Evolutionary conservation across 208 protist species (phyloP).

Genomic region (Lotmaria passim): DNA sequence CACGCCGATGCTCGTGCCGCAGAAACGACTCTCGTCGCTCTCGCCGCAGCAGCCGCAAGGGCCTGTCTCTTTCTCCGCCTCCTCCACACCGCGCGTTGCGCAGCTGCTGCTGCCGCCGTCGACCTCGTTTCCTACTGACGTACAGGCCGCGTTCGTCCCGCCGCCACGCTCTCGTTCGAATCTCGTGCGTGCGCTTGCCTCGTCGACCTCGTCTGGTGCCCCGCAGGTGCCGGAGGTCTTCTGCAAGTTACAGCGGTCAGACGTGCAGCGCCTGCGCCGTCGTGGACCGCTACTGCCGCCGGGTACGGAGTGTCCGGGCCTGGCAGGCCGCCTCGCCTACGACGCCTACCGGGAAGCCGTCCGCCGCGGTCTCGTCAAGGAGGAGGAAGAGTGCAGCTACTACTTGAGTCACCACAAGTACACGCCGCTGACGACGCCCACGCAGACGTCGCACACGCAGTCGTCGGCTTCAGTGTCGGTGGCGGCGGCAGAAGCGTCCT

Average conservation of each 20-base stretch:
- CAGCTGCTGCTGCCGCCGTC: constrained; percentile 4
- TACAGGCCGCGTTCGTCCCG: not conserved
- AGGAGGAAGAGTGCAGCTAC: constrained; percentile 36
- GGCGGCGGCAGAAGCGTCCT: no score
- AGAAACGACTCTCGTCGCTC: not conserved
- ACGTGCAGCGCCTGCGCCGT: constrained; percentile 21
- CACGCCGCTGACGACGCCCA: not conserved
- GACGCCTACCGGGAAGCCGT: constrained; percentile 33
- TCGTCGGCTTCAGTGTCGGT: no score
- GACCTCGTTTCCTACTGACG: not conserved
- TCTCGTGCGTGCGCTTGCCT: constrained; percentile 1
- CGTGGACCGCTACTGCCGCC: constrained; percentile 9
- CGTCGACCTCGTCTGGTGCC: no score
- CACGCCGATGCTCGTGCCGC: constrained; percentile 19
- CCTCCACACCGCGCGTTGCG: constrained; percentile 13
- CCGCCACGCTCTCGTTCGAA: constrained; percentile 2
- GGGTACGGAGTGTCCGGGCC: constrained; percentile 25
- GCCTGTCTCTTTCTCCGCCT: constrained; percentile 4
- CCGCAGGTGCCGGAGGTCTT: constrained; percentile 17
- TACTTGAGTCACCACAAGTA: constrained; percentile 24
- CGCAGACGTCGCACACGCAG: not conserved
- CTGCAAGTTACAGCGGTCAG: constrained; percentile 32
- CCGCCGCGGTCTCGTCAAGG: constrained; percentile 9
- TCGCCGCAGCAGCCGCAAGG: constrained; percentile 4
- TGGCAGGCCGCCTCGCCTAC: constrained; percentile 26